Base-by-base conservation (phyloP, 495 filamentous ascomycete species). In the Hypoxylon crocopeplum region DNA sequence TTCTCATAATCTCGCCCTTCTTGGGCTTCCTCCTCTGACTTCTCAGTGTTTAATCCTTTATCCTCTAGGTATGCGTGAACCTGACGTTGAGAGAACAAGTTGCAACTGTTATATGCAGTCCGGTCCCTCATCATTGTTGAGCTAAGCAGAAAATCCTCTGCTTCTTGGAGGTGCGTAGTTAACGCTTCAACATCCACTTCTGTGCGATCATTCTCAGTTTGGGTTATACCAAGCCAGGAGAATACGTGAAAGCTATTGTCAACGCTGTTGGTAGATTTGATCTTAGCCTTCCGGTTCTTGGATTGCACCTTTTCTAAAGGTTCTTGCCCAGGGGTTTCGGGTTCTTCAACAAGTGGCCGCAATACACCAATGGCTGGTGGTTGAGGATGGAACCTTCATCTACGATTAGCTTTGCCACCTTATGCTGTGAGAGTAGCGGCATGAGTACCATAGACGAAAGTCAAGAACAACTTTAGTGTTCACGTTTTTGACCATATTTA, bases 181-280 rank as follows among this genome's bases (percentile, higher is more conserved):
- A 64, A 32, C n/a, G 30, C 33, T 25, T 48, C 54, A 24, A 27
- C 11, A 33, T 64, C 41, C 12, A 13, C 15, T 2, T 22, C 27
- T 12, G 7, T 3, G 17, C 6, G 16, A 5, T 33, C 37, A 8
- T 27, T n/a, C 36, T 39, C 37, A 42, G 24, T 32, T 47, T 55
- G 42, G 13, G 7, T 8, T 27, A 34, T 47, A 7, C 36, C 53
- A 2, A 67, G 36, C 60, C 57, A 69, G 4, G 61, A 64, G 41
- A 72, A 68, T 17, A 68, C 67, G 33, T 68, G 61, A 15, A 68
- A 68, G 17, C 32, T 39, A 11, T 59, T 29, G 19, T 53, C 52
- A 5, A n/a, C 8, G n/a, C 2, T 19, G 4, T 30, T 40, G 8
- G 12, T 5, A 8, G 10, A 13, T 16, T 51, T 13, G 6, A 7